phyloP scores from a whole-genome alignment of 108 stramenopile genomes.

The Aurantiochytrium sp. region DNA sequence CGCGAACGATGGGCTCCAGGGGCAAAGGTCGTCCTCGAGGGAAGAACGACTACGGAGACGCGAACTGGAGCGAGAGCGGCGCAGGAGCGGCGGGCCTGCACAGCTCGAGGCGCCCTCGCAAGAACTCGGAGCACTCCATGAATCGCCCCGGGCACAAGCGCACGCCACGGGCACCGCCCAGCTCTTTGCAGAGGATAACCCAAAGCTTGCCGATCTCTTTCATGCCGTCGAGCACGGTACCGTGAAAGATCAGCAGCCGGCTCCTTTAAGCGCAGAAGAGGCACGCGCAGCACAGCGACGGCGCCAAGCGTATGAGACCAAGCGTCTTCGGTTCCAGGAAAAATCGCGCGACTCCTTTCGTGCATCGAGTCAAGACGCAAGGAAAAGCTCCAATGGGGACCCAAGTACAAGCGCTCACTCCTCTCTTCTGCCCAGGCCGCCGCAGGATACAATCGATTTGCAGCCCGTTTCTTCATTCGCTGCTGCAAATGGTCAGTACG shows the following conservation, averaged over 20 bases:
- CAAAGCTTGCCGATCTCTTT: neutral
- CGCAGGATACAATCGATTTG: too few relatives aligned
- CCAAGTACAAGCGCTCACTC: too few relatives aligned
- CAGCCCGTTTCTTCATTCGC: too few relatives aligned
- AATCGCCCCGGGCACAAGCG: neutral
- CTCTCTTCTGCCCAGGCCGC: too few relatives aligned
- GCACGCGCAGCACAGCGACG: neutral
- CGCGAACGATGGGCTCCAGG: too few relatives aligned
- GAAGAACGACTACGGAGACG: constrained; percentile 3
- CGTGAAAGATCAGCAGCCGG: neutral
- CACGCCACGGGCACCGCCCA: neutral
- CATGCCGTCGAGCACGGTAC: neutral
- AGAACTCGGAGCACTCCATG: neutral
- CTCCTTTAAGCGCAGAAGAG: neutral
- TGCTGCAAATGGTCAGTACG: too few relatives aligned
- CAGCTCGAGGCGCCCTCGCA: neutral
- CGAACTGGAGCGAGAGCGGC: neutral
- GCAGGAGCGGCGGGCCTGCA: neutral
- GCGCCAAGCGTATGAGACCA: neutral
- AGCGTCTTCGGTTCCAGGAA: neutral
- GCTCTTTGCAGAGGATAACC: neutral
- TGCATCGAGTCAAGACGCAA: neutral
- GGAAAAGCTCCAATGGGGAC: neutral
- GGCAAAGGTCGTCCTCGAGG: too few relatives aligned
- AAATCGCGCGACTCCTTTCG: neutral